Evolutionary conservation across 75 land plant species (phyloP), one percentile per base, ranked within the genome.

Genomic region (Isoetes taiwanensis): DNA sequence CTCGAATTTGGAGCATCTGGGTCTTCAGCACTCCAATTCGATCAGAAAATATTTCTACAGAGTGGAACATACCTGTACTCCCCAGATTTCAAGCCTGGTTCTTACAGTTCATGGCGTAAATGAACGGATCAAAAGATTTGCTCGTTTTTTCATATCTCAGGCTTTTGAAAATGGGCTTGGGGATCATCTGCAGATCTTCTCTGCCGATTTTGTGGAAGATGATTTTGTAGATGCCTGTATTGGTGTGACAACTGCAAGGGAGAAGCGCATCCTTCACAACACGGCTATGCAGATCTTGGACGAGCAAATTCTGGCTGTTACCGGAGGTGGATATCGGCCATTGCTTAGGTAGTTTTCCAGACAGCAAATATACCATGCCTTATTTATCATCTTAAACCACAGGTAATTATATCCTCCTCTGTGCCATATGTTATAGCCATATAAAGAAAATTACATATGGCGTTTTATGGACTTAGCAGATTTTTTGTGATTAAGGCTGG

Each of bases 221-320:
- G 97, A 90, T 43, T 86, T 90, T 50, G 78, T 90, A 14, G 84
- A 90, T 63, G 87, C 87, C 5, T 90, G 97, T 63, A 76, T 73
- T 28, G 97, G 87, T 0, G 54, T 83, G 0, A 90, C 97, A 1
- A 25, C 56, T 2, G 83, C 86, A 1, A 72, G 89, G n/a, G n/a
- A n/a, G n/a, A n/a, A n/a, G n/a, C n/a, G n/a, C n/a, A n/a, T n/a
- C n/a, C n/a, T n/a, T n/a, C n/a, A n/a, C n/a, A n/a, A n/a, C n/a
- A n/a, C n/a, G n/a, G n/a, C n/a, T n/a, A n/a, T n/a, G n/a, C n/a
- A n/a, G n/a, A n/a, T n/a, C n/a, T n/a, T n/a, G n/a, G n/a, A n/a
- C n/a, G n/a, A n/a, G n/a, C n/a, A n/a, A n/a, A n/a, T n/a, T n/a
- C n/a, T n/a, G n/a, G n/a, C n/a, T n/a, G n/a, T n/a, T n/a, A n/a